phyloP scores from a whole-genome alignment of 352 stramenopile genomes.

The Globisporangium polare region DNA sequence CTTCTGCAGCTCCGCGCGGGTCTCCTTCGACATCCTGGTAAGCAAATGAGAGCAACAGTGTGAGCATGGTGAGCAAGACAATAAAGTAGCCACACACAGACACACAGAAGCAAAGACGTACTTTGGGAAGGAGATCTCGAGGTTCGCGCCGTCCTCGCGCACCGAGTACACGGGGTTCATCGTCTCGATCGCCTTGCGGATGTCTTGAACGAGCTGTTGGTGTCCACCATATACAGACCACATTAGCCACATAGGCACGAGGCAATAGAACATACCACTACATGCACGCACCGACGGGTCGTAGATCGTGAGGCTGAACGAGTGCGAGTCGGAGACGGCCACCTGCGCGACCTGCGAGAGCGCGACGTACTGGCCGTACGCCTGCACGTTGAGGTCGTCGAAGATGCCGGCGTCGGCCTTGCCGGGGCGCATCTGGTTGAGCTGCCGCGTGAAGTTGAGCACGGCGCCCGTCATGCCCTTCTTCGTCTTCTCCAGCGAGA shows the following conservation, averaged over 20 bases:
- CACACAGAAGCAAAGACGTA: conserved; percentile 19
- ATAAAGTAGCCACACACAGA: not conserved
- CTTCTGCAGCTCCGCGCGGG: conserved; percentile 72
- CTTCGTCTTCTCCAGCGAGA: conserved; percentile 48
- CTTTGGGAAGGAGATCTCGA: conserved; percentile 84
- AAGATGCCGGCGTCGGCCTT: conserved; percentile 80
- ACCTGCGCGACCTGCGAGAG: conserved; percentile 79
- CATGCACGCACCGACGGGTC: conserved; percentile 77
- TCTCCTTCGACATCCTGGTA: conserved; percentile 82
- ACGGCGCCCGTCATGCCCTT: conserved; percentile 84
- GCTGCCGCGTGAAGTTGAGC: conserved; percentile 66
- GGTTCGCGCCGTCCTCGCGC: conserved; percentile 55
- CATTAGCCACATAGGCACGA: not conserved
- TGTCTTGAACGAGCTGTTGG: conserved; percentile 53
- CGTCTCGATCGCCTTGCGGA: conserved; percentile 69
- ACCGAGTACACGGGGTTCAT: conserved; percentile 78
- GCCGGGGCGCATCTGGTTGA: conserved; percentile 76
- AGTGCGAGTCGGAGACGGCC: conserved; percentile 53
- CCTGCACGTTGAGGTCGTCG: conserved; percentile 73
- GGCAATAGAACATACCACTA: too few species aligned
- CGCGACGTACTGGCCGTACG: conserved; percentile 75
- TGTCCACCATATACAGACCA: not conserved
- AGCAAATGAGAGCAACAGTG: not conserved
- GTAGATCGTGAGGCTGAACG: conserved; percentile 73
- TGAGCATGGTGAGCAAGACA: not conserved